Evolutionary conservation across 106 monocot genomes (phyloP), one percentile per base, ranked within the genome.

Genomic region (Platanthera guangdongensis): DNA sequence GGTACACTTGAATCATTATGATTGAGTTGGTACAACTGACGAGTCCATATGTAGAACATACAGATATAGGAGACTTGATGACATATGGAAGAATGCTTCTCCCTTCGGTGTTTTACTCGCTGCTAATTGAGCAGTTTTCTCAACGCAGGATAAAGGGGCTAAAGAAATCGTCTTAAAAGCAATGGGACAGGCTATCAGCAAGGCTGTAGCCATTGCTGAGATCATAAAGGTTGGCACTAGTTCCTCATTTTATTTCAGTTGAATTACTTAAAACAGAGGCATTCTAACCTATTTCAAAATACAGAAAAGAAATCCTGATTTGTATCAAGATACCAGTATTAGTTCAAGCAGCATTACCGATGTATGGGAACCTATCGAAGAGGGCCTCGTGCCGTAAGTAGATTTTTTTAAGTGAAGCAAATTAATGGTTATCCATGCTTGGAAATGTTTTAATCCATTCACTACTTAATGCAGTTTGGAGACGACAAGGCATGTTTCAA

Each of bases 351-450:
- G 95, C 78, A 96, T 96, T 22, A 91, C 93, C 52, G 96, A 96
- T 82, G 88, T 93, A 10, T 96, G 96, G 96, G 96, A 96, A 77
- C 96, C 96, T 72, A 93, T 96, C 78, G 96, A 96, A 78, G 96
- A 96, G 73, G 96, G 96, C 68, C 96, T 96, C 84, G 86, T 96
- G 19, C 93, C 96, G 96, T 96, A 84, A 68, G 86, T 85, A 9
- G 67, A 22, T 28, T 14, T 39, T 32, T 13, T 30, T 2, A 67
- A 39, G 32, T 67, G 25, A 12, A 30, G 12, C 32, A 32, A 67
- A 78, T 55, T 75, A 57, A 7, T 15, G 5, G 18, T 3, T 75
- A 32, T 54, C 28, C 8, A 2, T 55, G n/a, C 60, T 8, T 51
- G 53, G 50, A 9, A 9, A 30, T 18, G 19, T 28, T 52, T 7